Evolutionary conservation across 2,329 filamentous ascomycete genomes (phyloP).

Genomic region (Colletotrichum lindemuthianum): DNA sequence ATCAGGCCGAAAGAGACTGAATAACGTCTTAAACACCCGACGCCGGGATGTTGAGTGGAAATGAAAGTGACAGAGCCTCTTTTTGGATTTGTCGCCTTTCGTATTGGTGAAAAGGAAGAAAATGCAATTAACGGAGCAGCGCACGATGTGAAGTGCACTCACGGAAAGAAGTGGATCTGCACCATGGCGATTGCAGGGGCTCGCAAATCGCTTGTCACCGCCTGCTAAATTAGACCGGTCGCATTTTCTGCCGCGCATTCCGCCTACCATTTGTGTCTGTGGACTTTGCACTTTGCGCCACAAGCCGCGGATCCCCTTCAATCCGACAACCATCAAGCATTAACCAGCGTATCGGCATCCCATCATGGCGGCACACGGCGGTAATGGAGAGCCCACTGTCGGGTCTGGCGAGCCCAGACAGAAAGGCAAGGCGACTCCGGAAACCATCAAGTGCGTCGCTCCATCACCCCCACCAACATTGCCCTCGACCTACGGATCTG

Average conservation of each 20-base stretch:
- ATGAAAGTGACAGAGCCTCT: too few relatives aligned
- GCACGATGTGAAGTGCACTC: neutral
- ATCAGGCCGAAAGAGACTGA: neutral
- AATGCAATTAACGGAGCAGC: slow-evolving; percentile 24
- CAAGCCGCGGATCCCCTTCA: neutral
- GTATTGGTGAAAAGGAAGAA: slow-evolving; percentile 20
- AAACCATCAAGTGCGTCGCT: slow-evolving; percentile 77
- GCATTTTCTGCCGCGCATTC: slow-evolving; percentile 35
- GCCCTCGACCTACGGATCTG: neutral
- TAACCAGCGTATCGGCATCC: slow-evolving; percentile 32
- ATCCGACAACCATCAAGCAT: slow-evolving; percentile 21
- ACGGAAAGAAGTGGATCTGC: too few relatives aligned
- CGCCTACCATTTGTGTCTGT: neutral
- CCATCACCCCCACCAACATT: neutral
- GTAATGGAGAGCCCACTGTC: slow-evolving; percentile 62
- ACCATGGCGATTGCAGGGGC: neutral
- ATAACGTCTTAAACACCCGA: neutral
- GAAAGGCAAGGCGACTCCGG: slow-evolving; percentile 85
- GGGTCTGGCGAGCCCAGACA: slow-evolving; percentile 69
- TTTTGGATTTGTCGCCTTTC: neutral
- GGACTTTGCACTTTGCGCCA: slow-evolving; percentile 16
- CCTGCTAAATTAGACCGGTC: neutral
- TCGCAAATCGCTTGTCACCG: slow-evolving; percentile 26
- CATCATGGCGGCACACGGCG: slow-evolving; percentile 65
- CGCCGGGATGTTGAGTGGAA: neutral